Evolutionary conservation across 148 eudicot species (phyloP).

Genomic region (Heliamphora exappendiculata): DNA sequence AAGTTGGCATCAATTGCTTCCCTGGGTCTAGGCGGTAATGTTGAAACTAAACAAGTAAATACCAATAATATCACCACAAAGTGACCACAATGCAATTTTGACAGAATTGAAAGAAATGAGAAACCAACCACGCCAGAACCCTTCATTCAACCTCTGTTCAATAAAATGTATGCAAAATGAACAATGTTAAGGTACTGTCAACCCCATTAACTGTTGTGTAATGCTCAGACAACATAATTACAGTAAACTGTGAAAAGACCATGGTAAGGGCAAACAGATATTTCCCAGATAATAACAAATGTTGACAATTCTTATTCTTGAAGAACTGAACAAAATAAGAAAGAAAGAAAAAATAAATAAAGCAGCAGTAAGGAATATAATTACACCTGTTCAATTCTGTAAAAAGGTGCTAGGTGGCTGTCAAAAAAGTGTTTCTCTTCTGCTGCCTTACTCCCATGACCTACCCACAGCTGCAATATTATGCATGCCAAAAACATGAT

Average conservation of each 20-base stretch:
- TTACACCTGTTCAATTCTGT: slow-evolving; percentile 65
- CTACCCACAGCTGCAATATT: slow-evolving; percentile 63
- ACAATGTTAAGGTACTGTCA: background rate
- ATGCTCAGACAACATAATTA: background rate
- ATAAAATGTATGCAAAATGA: background rate
- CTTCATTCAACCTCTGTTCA: background rate
- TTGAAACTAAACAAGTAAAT: background rate
- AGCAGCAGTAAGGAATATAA: slow-evolving; percentile 4
- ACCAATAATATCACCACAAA: background rate
- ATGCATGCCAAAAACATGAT: background rate
- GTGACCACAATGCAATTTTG: background rate
- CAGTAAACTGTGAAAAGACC: background rate
- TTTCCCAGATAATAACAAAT: background rate
- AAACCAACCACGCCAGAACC: background rate
- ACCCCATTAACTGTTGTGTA: background rate
- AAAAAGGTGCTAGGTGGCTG: slow-evolving; percentile 64
- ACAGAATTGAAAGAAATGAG: background rate
- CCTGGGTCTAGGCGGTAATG: background rate
- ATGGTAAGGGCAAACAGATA: background rate
- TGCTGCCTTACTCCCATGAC: slow-evolving; percentile 68
- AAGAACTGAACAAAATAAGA: background rate
- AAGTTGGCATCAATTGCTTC: background rate
- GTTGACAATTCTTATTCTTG: background rate
- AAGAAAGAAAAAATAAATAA: background rate
- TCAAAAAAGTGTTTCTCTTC: slow-evolving; percentile 65